Evolutionary conservation across 2,329 filamentous ascomycete species (phyloP), one percentile per base, ranked within the genome.

Genomic region (Epicoccum nigrum): DNA sequence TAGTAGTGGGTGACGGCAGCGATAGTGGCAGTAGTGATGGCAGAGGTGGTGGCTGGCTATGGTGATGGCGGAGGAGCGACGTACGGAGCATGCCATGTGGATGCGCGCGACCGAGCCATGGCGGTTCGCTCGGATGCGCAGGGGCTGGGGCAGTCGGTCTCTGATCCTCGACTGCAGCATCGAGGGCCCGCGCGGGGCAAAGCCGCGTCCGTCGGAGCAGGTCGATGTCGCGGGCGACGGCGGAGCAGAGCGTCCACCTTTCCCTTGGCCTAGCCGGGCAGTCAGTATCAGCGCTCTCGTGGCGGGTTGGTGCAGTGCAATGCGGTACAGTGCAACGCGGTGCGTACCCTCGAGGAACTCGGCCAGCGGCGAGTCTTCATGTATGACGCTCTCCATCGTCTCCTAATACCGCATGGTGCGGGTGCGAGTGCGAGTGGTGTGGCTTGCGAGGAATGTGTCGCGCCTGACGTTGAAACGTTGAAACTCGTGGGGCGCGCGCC

Each of bases 361-460:
- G 71, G 91, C 92, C 76, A 97, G 82, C 65, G 92, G 92, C 72
- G 90, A 89, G 77, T 92, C 86, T 77, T 94, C 85, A 76, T 89
- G 89, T 64, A 96, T 85, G 66, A 96, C 82, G 68, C 89, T 86
- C 83, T 96, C 92, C 92, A 97, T 94, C 45, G 49, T 42, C 33
- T 49, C 45, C 38, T 21, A 51, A 60, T 58, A 60, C 61, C 57
- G 63, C 70, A 72, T 72, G 58, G 31, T 68, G 67, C 23, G 23
- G 58, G 31, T 68, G 67, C 23, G 23, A 25, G 23, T 25, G 23
- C 56, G 59, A 37, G 58, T 55, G 51, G 48, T 49, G 56, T 43
- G 53, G 51, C 53, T 55, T 55, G 45, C 42, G 53, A 34, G 53
- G 49, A 45, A 58, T 51, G 55, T 52, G 16, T 28, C 43, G 55